Evolutionary conservation across 345 rosid genomes (phyloP).

Genomic region (Pelargonium nanum): DNA sequence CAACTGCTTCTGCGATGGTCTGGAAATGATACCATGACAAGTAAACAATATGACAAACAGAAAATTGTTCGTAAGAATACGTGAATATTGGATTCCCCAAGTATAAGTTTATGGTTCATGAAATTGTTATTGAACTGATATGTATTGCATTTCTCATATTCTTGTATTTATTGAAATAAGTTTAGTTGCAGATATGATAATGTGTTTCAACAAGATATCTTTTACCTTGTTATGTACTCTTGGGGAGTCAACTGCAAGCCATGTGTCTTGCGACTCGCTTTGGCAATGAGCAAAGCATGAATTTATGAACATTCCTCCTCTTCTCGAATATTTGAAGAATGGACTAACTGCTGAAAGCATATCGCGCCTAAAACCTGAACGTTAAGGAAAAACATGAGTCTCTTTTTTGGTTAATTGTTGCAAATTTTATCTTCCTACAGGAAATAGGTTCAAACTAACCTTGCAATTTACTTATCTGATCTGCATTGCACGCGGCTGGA

Average conservation of each 20-base stretch:
- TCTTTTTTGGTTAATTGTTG: not conserved
- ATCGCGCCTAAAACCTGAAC: conserved; percentile 60
- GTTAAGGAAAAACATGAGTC: not conserved
- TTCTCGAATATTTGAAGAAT: conserved; percentile 31
- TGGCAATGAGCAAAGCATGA: conserved; percentile 98
- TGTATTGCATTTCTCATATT: too few relatives aligned
- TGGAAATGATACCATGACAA: conserved; percentile 13
- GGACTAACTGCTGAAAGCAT: conserved; percentile 47
- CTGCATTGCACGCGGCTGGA: conserved; percentile 39
- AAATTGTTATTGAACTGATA: too few relatives aligned
- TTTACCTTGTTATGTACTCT: conserved; percentile 54
- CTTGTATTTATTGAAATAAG: too few relatives aligned
- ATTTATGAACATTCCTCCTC: conserved; percentile 78
- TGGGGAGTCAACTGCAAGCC: conserved; percentile 78
- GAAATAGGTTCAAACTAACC: conserved; percentile 24
- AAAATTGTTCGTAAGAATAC: too few relatives aligned
- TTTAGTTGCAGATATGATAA: too few relatives aligned
- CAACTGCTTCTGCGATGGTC: conserved; percentile 79
- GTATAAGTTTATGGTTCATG: not conserved
- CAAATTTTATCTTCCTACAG: too few relatives aligned
- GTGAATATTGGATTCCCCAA: not conserved
- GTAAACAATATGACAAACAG: not conserved
- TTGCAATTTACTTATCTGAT: conserved; percentile 52
- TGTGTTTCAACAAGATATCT: too few relatives aligned
- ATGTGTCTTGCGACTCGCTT: conserved; percentile 73